Evolutionary conservation across 2,329 filamentous ascomycete species (phyloP).

Genomic region (Colletotrichum sp.): DNA sequence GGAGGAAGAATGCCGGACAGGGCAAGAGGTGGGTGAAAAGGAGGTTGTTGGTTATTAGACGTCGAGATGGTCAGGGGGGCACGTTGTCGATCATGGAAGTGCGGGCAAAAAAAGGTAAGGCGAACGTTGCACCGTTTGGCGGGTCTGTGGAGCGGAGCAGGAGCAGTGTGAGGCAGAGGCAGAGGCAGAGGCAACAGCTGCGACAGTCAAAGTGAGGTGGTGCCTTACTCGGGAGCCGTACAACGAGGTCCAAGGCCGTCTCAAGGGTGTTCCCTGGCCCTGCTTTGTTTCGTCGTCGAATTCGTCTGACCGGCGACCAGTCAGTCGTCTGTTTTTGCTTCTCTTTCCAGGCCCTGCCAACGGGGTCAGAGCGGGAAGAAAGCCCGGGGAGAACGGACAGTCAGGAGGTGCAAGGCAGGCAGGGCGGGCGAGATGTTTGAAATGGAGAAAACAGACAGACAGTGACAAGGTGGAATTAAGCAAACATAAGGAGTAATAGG

Average conservation of each 20-base stretch:
- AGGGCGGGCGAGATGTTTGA: background rate
- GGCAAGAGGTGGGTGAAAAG: background rate
- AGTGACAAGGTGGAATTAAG: background rate
- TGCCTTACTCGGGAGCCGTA: background rate
- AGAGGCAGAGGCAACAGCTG: background rate
- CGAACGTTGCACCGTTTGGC: background rate
- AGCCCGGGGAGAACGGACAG: background rate
- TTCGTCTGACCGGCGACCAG: constrained; percentile 17
- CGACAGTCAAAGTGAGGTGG: background rate
- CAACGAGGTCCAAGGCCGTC: background rate
- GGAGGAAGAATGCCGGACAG: background rate
- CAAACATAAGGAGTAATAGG: background rate
- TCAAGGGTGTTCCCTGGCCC: constrained; percentile 18
- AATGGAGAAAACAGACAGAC: background rate
- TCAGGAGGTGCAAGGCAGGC: background rate
- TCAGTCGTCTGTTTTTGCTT: constrained; percentile 11
- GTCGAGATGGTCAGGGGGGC: constrained; percentile 13
- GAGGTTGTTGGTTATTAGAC: constrained; percentile 9
- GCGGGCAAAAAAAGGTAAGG: constrained; percentile 5
- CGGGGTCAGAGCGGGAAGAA: constrained; percentile 4
- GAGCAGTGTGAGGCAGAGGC: background rate
- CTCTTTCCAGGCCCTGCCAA: background rate
- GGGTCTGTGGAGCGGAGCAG: constrained; percentile 7
- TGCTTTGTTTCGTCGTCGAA: constrained; percentile 18
- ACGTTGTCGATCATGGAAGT: constrained; percentile 18